These are phyloP conservation scores for Daedalea quercina DNA, from an alignment of 768 basidiomycete genomes.

Conservation along the genomic window DNA sequence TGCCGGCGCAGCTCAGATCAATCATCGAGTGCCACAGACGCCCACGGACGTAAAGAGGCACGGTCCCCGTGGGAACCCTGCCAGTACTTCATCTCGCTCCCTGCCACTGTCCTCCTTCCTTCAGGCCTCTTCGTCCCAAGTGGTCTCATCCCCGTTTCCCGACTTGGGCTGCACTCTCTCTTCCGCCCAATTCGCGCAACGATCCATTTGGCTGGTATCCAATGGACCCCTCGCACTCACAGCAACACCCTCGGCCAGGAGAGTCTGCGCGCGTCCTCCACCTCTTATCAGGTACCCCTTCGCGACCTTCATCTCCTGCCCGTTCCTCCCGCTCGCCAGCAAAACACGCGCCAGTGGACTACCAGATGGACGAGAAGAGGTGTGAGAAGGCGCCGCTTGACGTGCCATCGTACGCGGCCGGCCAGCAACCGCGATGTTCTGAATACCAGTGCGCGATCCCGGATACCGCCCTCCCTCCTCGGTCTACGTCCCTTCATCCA, in stretches of 20 bases:
- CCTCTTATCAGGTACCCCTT: constrained; percentile 6
- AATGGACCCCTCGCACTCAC: constrained; percentile 16
- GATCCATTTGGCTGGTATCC: constrained; percentile 18
- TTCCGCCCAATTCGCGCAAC: constrained; percentile 3
- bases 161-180: constrained; percentile 9
- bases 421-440: constrained; percentile 7
- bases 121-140: not conserved
- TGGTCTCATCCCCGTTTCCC: constrained; percentile 5
- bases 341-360: not conserved
- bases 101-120: not conserved
- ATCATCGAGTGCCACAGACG: not conserved
- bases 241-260: constrained; percentile 14
- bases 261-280: constrained; percentile 13
- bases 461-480: constrained; percentile 6
- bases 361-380: constrained; percentile 14
- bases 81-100: not conserved
- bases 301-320: constrained; percentile 3
- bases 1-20: constrained; percentile 3
- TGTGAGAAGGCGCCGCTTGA: not conserved
- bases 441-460: constrained; percentile 12
- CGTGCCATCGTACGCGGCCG: not conserved
- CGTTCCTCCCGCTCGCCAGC: not conserved
- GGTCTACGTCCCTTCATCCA: constrained; percentile 5
- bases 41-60: not conserved
- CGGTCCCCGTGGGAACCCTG: constrained; percentile 2